Evolutionary conservation across 805 yeast species (phyloP).

Genomic region (Hanseniaspora valbyensis): DNA sequence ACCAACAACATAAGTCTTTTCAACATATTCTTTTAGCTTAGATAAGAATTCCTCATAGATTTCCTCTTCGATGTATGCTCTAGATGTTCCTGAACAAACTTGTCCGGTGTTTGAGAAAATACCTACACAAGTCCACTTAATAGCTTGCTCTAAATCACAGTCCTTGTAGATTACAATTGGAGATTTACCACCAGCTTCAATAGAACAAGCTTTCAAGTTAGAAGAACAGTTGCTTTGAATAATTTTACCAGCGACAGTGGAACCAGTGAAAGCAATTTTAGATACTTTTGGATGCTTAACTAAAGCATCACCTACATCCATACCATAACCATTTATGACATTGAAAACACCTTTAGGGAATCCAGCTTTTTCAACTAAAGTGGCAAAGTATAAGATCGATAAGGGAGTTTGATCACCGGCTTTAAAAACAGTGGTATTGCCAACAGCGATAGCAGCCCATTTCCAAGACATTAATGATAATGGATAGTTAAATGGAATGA

Average conservation of each 20-base stretch:
- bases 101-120: conserved; percentile 57
- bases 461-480: conserved; percentile 69
- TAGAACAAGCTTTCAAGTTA: conserved; percentile 51
- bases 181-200: conserved; percentile 67
- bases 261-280: conserved; percentile 56
- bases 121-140: conserved; percentile 57
- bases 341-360: conserved; percentile 70
- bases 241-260: conserved; percentile 54
- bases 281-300: conserved; percentile 48
- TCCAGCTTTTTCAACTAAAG: conserved; percentile 50
- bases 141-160: conserved; percentile 55
- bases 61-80: conserved; percentile 47
- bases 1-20: conserved; percentile 41
- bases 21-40: conserved; percentile 36
- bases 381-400: conserved; percentile 51
- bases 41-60: conserved; percentile 45
- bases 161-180: conserved; percentile 53
- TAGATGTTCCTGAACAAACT: conserved; percentile 56
- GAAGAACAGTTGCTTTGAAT: conserved; percentile 52
- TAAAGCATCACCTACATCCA: conserved; percentile 56
- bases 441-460: conserved; percentile 69
- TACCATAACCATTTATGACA: conserved; percentile 59
- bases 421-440: conserved; percentile 61
- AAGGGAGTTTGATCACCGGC: conserved; percentile 70
- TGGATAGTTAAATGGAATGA: conserved; percentile 67